Percentiles rank a stretch among this genome's conserved stretches.
These are phyloP conservation scores for Colletotrichum echinochloae DNA, from an alignment of 2,329 filamentous ascomycete species.

Conservation along the genomic window DNA sequence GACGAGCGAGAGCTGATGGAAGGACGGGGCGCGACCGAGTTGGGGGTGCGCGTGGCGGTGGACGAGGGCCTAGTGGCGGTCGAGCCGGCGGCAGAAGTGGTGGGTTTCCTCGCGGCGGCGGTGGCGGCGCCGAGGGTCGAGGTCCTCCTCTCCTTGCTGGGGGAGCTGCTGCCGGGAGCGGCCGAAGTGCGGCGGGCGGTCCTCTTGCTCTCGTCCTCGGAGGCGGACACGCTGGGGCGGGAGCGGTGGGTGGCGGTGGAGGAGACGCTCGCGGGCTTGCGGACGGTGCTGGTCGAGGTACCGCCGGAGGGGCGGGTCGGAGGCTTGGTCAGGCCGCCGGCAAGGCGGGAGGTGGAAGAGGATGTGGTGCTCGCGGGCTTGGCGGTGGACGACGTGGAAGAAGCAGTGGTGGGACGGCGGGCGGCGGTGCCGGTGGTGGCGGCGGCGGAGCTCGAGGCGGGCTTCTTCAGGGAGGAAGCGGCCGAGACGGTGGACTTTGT, in stretches of 20 bases:
- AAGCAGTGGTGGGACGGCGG: constrained; percentile 51
- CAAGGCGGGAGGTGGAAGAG: constrained; percentile 50
- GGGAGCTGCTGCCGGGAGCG: constrained; percentile 53
- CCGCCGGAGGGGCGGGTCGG: constrained; percentile 60
- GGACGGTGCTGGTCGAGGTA: constrained; percentile 47
- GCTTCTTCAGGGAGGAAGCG: constrained; percentile 52
- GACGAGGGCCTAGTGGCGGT: constrained; percentile 34
- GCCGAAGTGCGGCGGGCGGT: constrained; percentile 59
- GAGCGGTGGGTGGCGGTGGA: constrained; percentile 58
- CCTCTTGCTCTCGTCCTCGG: constrained; percentile 63
- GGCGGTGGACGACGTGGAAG: constrained; percentile 48
- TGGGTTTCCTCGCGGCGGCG: constrained; percentile 49
- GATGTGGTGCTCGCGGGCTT: constrained; percentile 48
- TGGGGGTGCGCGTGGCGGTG: constrained; percentile 31
- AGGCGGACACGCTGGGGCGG: constrained; percentile 61
- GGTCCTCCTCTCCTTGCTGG: constrained; percentile 51
- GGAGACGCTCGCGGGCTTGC: constrained; percentile 49
- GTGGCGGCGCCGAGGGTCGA: constrained; percentile 47
- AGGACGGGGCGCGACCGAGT: constrained; percentile 42
- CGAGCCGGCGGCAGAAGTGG: constrained; percentile 42
- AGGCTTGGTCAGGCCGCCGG: constrained; percentile 59
- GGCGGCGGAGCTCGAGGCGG: constrained; percentile 40
- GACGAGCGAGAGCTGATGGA: constrained; percentile 48
- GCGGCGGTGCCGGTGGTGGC: constrained; percentile 49
- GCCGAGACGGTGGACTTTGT: constrained; percentile 47